A percentile compares a stretch with the other conserved stretches of the same genome.
These are phyloP conservation scores for Sporothrix euskadiensis DNA, from an alignment of 2,329 filamentous ascomycete genomes.

Conservation along the genomic window DNA sequence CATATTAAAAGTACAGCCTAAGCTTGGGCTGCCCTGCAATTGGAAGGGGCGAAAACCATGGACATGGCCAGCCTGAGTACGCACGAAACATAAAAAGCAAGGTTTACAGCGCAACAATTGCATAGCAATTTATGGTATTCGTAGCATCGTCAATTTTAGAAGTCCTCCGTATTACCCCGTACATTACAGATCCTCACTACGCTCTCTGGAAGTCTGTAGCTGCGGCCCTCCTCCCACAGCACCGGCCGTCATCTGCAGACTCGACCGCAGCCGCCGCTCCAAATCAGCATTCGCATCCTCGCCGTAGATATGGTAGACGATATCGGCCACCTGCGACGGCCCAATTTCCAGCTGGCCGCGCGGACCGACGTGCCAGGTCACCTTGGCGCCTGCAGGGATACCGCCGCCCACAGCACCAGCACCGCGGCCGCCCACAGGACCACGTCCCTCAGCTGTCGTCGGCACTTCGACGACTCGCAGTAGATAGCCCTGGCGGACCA, in stretches of 20 bases:
- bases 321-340: slow-evolving; percentile 68
- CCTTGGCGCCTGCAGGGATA: slow-evolving; percentile 37
- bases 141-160: not conserved
- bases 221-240: not conserved
- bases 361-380: slow-evolving; percentile 82
- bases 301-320: slow-evolving; percentile 65
- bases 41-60: not conserved
- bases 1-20: not conserved
- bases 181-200: not conserved
- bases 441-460: slow-evolving; percentile 54
- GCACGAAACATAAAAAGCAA: not conserved
- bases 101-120: not conserved
- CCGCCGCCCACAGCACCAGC: not conserved
- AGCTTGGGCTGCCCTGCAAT: not conserved
- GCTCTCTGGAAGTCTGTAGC: not conserved
- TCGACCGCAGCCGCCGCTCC: slow-evolving; percentile 61
- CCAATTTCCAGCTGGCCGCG: slow-evolving; percentile 84
- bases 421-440: slow-evolving; percentile 6
- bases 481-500: slow-evolving; percentile 83
- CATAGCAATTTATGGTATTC: not conserved
- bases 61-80: not conserved
- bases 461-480: slow-evolving; percentile 71
- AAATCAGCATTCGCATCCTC: slow-evolving; percentile 52
- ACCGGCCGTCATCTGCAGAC: slow-evolving; percentile 48
- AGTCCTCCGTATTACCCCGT: no score